Evolutionary conservation across 495 filamentous ascomycete genomes (phyloP).

Genomic region (Penicillium paxilli): DNA sequence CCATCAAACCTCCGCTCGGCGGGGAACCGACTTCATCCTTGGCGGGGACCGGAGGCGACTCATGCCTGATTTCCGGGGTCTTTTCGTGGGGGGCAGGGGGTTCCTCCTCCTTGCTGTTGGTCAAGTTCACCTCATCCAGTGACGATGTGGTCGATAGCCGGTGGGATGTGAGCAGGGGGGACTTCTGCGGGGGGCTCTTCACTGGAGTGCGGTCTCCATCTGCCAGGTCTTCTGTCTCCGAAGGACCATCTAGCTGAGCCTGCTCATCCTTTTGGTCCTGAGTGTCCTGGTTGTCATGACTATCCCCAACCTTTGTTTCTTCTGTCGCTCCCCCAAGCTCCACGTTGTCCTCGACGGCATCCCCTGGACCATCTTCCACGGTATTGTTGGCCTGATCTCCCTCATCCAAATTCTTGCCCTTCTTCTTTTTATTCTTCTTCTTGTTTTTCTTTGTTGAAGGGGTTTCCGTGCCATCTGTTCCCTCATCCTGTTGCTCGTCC

Average conservation of each 20-base stretch:
- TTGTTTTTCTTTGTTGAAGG: constrained; percentile 8
- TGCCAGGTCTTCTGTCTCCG: constrained; percentile 5
- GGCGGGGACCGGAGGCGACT: constrained; percentile 49
- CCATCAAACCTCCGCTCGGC: constrained; percentile 43
- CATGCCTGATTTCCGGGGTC: constrained; percentile 29
- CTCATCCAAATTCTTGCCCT: constrained; percentile 1
- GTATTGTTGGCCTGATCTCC: background rate
- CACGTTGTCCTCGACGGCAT: constrained; percentile 5
- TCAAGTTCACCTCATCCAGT: constrained; percentile 70
- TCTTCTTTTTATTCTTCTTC: constrained; percentile 31
- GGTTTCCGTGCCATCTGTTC: constrained; percentile 4
- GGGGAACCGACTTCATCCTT: constrained; percentile 47
- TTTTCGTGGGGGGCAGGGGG: constrained; percentile 22
- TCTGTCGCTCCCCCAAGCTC: constrained; percentile 6
- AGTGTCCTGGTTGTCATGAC: constrained; percentile 14
- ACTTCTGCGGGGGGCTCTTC: constrained; percentile 42
- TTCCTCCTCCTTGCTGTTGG: constrained; percentile 51
- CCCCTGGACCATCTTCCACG: constrained; percentile 6
- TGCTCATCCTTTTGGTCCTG: constrained; percentile 15
- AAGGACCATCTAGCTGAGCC: constrained; percentile 10
- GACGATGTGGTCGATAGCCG: constrained; percentile 61
- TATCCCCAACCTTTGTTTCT: constrained; percentile 7
- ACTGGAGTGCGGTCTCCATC: constrained; percentile 36
- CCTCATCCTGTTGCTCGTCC: constrained; percentile 27
- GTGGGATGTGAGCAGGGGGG: constrained; percentile 59